A percentile compares a stretch with the other conserved stretches of the same genome.
Evolutionary conservation across 108 stramenopile genomes (phyloP).

Genomic region (Nitzschia sp.): DNA sequence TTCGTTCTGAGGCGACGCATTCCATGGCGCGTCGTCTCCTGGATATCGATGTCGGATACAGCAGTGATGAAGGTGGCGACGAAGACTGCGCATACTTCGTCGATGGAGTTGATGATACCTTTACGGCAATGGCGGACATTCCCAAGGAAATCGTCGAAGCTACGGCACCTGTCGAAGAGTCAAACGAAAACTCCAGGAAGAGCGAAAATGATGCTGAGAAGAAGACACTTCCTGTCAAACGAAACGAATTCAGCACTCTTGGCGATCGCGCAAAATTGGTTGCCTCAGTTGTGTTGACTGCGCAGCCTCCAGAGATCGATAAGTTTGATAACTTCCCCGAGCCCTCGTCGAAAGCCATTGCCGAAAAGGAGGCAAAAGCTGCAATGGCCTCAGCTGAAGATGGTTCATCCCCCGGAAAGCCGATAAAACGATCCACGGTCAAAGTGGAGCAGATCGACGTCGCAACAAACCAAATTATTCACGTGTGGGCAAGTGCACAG

Average conservation of each 20-base stretch:
- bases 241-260: slow-evolving; percentile 70
- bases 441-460: slow-evolving; percentile 81
- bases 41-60: slow-evolving; percentile 81
- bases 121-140: slow-evolving; percentile 29
- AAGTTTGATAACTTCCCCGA: slow-evolving; percentile 77
- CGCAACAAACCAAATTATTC: slow-evolving; percentile 61
- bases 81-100: slow-evolving; percentile 77
- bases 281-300: slow-evolving; percentile 57
- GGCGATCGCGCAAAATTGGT: slow-evolving; percentile 67
- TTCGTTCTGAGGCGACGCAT: slow-evolving; percentile 71
- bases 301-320: slow-evolving; percentile 48
- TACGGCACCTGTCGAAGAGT: slow-evolving; percentile 13
- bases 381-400: slow-evolving; percentile 23
- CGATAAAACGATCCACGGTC: slow-evolving; percentile 67
- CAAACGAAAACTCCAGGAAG: slow-evolving; percentile 19
- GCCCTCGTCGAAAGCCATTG: slow-evolving; percentile 55
- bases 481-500: slow-evolving; percentile 82
- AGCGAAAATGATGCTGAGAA: slow-evolving; percentile 12
- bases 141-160: slow-evolving; percentile 11
- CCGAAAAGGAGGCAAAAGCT: slow-evolving; percentile 32
- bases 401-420: slow-evolving; percentile 36
- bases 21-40: slow-evolving; percentile 68
- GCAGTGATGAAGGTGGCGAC: slow-evolving; percentile 90
- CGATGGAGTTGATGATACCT: slow-evolving; percentile 83
- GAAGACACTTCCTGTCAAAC: slow-evolving; percentile 56